Percentiles rank a stretch among this genome's conserved stretches.
These are phyloP conservation scores for Groenewaldozyma auringiensis DNA, from an alignment of 1,139 yeast genomes.

Conservation along the genomic window DNA sequence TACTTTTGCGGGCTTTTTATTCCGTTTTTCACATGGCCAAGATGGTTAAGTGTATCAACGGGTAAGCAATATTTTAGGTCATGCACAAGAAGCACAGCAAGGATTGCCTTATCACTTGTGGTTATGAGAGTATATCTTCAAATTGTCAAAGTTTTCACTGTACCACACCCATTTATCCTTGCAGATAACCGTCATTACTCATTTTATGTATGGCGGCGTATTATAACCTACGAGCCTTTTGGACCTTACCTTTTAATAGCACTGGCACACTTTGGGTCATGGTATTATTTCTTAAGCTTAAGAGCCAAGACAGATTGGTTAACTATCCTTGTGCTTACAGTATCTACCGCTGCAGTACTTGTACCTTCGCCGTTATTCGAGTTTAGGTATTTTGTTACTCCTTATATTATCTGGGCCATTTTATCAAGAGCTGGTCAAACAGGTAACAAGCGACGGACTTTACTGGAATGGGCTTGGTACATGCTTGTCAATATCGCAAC, in stretches of 20 bases:
- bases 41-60: constrained; percentile 20
- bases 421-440: not conserved
- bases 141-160: constrained; percentile 53
- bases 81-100: constrained; percentile 21
- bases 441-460: not conserved
- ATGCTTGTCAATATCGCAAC: constrained; percentile 47
- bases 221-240: constrained; percentile 15
- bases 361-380: constrained; percentile 90
- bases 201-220: constrained; percentile 62
- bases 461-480: constrained; percentile 56
- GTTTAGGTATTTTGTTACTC: constrained; percentile 84
- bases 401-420: constrained; percentile 56
- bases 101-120: constrained; percentile 16
- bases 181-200: constrained; percentile 95
- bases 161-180: constrained; percentile 79
- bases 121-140: constrained; percentile 35
- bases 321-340: constrained; percentile 3
- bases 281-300: constrained; percentile 22
- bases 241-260: constrained; percentile 44
- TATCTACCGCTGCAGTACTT: constrained; percentile 42
- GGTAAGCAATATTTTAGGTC: constrained; percentile 25
- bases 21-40: constrained; percentile 54
- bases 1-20: constrained; percentile 42
- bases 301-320: constrained; percentile 1
- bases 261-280: constrained; percentile 62